Base-by-base conservation (phyloP, 2,329 filamentous ascomycete species). In the Cercospora berteroae region DNA sequence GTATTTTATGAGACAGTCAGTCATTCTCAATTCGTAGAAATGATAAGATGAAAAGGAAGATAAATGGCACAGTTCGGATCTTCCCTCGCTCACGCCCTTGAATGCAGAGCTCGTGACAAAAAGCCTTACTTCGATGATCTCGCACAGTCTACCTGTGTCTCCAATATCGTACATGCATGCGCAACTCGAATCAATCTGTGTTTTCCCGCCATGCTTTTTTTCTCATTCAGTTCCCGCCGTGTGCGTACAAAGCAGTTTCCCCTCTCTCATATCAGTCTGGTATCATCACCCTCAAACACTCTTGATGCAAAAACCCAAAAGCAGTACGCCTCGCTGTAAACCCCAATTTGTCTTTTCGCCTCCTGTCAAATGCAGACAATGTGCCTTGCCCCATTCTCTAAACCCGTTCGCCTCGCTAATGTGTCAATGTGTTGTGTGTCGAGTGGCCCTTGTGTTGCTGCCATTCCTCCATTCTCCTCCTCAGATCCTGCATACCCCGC, bases 401-500 rank as follows among this genome's bases (percentile, higher is more conserved):
- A 25, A 25, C 20, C 36, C 44, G 12, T 39, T 39, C 57, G 36
- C 59, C 59, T 48, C 59, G 59, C 59, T 61, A 60, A 60, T 60
- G 5, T 60, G 18, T 44, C 33, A 60, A 31, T 44, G 5, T 10
- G 3, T 42, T 4, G 18, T 50, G 44, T 23, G 44, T 7, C 20
- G 44, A 50, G 20, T 25, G 13, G 18, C 20, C 44, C 44, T 50
- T 3, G 9, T 42, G 44, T 23, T 50, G 18, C 25, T 6, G 27
- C 52, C n/a, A 27, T 4, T 57, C 10, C 16, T n/a, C 16, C 29
- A 1, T 33, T 29, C 29, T 57, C 25, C 23, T 57, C 25, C 52
- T 57, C 25, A n/a, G 4, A 5, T 52, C 48, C 9, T 23, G 13
- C 10, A 6, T 52, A 6, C 9, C 18, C 29, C n/a, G 10, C 6